These are phyloP conservation scores for Sphagnum magellanicum DNA, from an alignment of 228 moss, liverwort and hornwort genomes.

Conservation along the genomic window DNA sequence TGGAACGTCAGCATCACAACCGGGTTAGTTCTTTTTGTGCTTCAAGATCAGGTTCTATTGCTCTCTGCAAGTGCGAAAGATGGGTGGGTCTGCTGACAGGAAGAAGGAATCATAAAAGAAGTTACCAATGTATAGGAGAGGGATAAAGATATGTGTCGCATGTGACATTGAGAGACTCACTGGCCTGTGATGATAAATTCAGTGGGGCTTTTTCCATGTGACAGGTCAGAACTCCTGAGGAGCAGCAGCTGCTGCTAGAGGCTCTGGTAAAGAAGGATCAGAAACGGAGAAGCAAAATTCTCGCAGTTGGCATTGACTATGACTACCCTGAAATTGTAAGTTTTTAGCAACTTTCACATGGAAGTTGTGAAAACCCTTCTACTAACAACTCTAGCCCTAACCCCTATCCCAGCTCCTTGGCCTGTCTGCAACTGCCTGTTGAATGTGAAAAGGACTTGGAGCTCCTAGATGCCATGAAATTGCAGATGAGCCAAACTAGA, in stretches of 20 bases:
- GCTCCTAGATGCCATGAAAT: background rate
- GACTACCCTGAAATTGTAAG: constrained; percentile 81
- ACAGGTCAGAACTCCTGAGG: constrained; percentile 53
- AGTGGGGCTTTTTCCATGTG: background rate
- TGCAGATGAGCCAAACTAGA: background rate
- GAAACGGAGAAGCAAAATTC: constrained; percentile 53
- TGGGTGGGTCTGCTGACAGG: too few relatives aligned
- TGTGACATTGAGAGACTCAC: background rate
- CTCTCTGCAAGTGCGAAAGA: too few relatives aligned
- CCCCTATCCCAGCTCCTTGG: too few relatives aligned
- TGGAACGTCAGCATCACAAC: constrained; percentile 50
- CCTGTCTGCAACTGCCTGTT: background rate
- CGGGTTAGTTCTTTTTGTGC: constrained; percentile 24
- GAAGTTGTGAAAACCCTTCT: background rate
- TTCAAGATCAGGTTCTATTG: too few relatives aligned
- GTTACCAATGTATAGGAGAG: too few relatives aligned
- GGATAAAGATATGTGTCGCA: background rate
- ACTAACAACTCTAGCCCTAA: background rate
- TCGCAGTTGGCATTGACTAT: constrained; percentile 72
- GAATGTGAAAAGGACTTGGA: background rate
- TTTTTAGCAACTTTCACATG: background rate
- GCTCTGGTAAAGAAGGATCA: constrained; percentile 58
- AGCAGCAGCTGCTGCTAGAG: constrained; percentile 52
- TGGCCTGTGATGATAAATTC: background rate
- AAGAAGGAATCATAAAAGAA: too few relatives aligned